phyloP scores from a whole-genome alignment of 495 filamentous ascomycete species.

The Podospora pseudopauciseta region DNA sequence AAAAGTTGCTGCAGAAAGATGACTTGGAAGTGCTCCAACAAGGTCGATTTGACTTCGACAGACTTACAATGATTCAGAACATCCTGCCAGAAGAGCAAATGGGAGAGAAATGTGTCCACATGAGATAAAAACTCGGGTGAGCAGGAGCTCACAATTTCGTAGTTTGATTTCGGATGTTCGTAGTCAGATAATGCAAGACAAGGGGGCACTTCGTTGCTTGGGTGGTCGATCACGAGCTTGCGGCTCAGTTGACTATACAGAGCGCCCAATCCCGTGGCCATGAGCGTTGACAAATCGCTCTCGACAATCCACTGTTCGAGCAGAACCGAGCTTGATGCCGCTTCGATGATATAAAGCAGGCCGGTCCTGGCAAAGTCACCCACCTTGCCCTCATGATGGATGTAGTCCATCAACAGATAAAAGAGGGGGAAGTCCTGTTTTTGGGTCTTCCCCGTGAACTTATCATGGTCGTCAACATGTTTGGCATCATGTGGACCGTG shows the following conservation, averaged over 20 bases:
- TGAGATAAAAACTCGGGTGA: conserved; percentile 69
- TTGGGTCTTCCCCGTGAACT: conserved; percentile 79
- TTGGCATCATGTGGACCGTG: conserved; percentile 42
- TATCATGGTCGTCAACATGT: conserved; percentile 46
- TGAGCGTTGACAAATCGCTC: conserved; percentile 91
- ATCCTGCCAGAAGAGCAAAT: conserved; percentile 96
- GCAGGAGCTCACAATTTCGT: conserved; percentile 66
- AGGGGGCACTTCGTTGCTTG: conserved; percentile 64
- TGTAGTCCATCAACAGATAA: conserved; percentile 91
- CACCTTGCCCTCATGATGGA: conserved; percentile 86
- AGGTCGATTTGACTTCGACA: conserved; percentile 80
- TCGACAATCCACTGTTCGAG: conserved; percentile 95
- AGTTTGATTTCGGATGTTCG: conserved; percentile 54
- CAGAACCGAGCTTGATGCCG: conserved; percentile 72
- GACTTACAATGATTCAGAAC: conserved; percentile 93
- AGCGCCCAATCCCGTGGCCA: conserved; percentile 93
- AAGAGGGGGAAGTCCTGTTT: conserved; percentile 95
- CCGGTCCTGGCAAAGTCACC: conserved; percentile 98
- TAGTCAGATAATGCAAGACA: conserved; percentile 87
- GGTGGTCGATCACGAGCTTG: conserved; percentile 61
- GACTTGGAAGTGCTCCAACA: conserved; percentile 95
- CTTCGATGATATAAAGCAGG: conserved; percentile 91
- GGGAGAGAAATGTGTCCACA: conserved; percentile 90
- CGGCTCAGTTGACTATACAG: conserved; percentile 94
- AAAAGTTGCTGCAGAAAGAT: conserved; percentile 93